Conservation (phyloP, 2,329 filamentous ascomycete species). For the Cytospora paraplurivora region DNA sequence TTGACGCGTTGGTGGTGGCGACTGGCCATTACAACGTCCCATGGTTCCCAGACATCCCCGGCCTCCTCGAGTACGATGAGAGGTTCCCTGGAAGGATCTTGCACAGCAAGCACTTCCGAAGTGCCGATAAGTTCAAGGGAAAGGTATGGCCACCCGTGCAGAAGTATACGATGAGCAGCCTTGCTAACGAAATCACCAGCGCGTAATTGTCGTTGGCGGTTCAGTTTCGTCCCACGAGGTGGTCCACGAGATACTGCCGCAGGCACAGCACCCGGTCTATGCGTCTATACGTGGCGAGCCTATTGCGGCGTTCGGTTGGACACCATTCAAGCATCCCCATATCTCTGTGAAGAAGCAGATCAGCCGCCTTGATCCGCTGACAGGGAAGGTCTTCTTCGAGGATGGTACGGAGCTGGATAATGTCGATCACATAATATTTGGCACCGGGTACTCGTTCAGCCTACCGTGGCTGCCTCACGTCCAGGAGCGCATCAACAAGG, state of each 20-base stretch:
- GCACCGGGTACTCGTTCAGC: conserved; percentile 61
- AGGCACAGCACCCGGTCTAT: conserved; percentile 49
- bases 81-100: conserved; percentile 41
- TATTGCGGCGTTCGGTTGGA: conserved; percentile 56
- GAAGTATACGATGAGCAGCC: fast-evolving
- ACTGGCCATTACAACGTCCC: conserved; percentile 45
- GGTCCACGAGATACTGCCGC: conserved; percentile 51
- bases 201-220: conserved; percentile 58
- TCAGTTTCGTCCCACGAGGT: conserved; percentile 62
- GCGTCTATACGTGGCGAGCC: conserved; percentile 49
- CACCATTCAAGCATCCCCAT: conserved; percentile 57
- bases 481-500: conserved; percentile 45
- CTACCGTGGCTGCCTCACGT: conserved; percentile 55
- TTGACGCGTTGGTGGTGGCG: conserved; percentile 45
- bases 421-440: conserved; percentile 61
- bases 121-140: conserved; percentile 32
- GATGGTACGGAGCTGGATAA: conserved; percentile 51
- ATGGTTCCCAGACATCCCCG: conserved; percentile 42
- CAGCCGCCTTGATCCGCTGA: conserved; percentile 40
- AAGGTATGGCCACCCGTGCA: conserved; percentile 25
- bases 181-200: conserved; percentile 36
- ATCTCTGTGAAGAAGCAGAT: conserved; percentile 49
- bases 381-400: conserved; percentile 50
- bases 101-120: conserved; percentile 45
- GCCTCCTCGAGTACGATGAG: conserved; percentile 41